These are phyloP conservation scores for Talaromyces atroroseus DNA, from an alignment of 2,329 filamentous ascomycete species.

Conservation along the genomic window DNA sequence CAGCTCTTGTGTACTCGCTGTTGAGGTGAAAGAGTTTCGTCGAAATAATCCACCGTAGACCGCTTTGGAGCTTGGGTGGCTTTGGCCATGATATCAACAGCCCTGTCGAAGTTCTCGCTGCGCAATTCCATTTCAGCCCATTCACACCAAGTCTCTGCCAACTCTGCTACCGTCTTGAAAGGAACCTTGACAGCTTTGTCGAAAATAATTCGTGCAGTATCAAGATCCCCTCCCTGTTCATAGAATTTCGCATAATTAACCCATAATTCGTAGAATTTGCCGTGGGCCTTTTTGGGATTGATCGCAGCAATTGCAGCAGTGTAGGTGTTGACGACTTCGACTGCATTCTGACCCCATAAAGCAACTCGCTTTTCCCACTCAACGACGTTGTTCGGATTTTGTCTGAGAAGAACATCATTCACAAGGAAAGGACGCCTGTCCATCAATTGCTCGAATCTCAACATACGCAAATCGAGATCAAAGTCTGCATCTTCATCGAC, in stretches of 20 bases:
- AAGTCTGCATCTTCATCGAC: conserved; percentile 81
- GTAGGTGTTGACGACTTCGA: conserved; percentile 89
- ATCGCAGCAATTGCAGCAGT: conserved; percentile 90
- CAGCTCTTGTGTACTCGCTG: conserved; percentile 98
- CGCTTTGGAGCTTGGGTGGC: conserved; percentile 94
- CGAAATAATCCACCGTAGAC: conserved; percentile 98
- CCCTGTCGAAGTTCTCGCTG: conserved; percentile 91
- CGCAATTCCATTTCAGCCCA: conserved; percentile 98
- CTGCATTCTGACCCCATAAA: conserved; percentile 89
- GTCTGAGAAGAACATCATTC: conserved; percentile 89
- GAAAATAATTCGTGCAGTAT: conserved; percentile 85
- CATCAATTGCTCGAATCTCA: conserved; percentile 97
- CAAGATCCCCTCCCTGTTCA: conserved; percentile 76
- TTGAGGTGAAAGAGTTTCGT: conserved; percentile 87
- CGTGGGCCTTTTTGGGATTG: conserved; percentile 87
- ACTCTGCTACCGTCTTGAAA: conserved; percentile 93
- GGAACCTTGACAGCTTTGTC: conserved; percentile 97
- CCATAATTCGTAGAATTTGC: conserved; percentile 93
- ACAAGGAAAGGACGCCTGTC: conserved; percentile 91
- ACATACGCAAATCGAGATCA: conserved; percentile 92
- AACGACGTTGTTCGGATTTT: conserved; percentile 91
- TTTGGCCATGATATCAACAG: conserved; percentile 93
- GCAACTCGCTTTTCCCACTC: conserved; percentile 98
- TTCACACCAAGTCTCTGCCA: conserved; percentile 98
- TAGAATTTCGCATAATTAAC: conserved; percentile 96